Base-by-base conservation (phyloP, 164 flowering plant genomes). In the Taxillus chinensis region DNA sequence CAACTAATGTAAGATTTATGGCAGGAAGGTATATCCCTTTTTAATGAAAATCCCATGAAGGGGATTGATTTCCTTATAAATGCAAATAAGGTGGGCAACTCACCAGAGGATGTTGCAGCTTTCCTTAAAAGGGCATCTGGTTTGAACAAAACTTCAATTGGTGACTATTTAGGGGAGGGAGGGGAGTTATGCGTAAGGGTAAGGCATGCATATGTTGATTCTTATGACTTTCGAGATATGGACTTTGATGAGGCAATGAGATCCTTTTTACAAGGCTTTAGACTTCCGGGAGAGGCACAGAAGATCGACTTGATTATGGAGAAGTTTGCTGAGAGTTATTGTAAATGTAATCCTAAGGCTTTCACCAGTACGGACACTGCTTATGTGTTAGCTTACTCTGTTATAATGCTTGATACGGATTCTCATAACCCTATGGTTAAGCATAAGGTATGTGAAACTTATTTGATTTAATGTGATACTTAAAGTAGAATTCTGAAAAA, bases 11-110 rank as follows among this genome's bases (percentile, higher is more conserved):
- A 53, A 63, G 55, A 64, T 66, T 67, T 72, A 43, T 91, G 88
- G 83, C 98, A 95, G 99, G 98, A 95, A 84, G 98, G 99, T 75
- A 89, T 95, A 63, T 89, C 97, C 62, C 89, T 91, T 71, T 95
- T 95, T 70, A 95, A 95, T 68, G 79, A 83, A 66, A 95, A 95
- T 70, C 99, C 99, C 37, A 89, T 83, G 69, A 89, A 85, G 69
- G 98, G 98, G 49, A 86, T 95, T 64, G 98, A 95, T 48, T 91
- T 95, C 72, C 92, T 95, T 68, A 83, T 91, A 42, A 86, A 86
- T 68, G 93, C 95, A 60, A 84, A 88, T 68, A 95, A 92, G 73
- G 88, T 95, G 63, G 98, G 98, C 13, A 73, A 72, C 64, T 74
- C 95, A 41, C 89, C 99, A 1, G 95, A 92, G 74, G 98, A 92